phyloP scores from a whole-genome alignment of 2,329 filamentous ascomycete genomes.

The Aquanectria penicillioides region DNA sequence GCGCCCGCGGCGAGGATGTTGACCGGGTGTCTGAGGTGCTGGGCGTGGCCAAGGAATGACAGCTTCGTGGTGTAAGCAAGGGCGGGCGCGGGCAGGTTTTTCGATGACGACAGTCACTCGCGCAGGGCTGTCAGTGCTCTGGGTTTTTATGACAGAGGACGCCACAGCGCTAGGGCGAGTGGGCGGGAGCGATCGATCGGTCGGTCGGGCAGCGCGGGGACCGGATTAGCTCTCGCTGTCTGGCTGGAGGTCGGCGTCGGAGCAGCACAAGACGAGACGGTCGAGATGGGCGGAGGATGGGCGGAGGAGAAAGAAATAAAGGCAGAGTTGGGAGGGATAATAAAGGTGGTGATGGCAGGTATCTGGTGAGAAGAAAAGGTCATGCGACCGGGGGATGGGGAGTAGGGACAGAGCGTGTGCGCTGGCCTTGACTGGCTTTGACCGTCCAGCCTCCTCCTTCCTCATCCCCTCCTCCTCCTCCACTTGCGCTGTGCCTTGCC shows the following conservation, averaged over 20 bases:
- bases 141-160: background rate
- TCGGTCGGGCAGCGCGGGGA: background rate
- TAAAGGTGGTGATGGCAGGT: conserved; percentile 2
- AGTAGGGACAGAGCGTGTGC: background rate
- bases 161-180: no score
- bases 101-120: conserved; percentile 21
- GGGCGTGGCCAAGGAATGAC: background rate
- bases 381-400: conserved; percentile 17
- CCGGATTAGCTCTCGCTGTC: background rate
- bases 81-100: background rate
- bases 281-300: background rate
- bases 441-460: background rate
- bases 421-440: background rate
- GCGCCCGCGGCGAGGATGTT: background rate
- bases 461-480: conserved; percentile 10
- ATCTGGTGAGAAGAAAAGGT: background rate
- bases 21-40: background rate
- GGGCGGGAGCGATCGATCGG: no score
- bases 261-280: background rate
- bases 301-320: background rate
- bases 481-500: no score
- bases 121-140: background rate
- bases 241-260: background rate
- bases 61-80: conserved; percentile 5
- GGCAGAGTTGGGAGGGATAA: background rate